Conservation (phyloP, 2,329 filamentous ascomycete genomes). For the Fusarium keratoplasticum region DNA sequence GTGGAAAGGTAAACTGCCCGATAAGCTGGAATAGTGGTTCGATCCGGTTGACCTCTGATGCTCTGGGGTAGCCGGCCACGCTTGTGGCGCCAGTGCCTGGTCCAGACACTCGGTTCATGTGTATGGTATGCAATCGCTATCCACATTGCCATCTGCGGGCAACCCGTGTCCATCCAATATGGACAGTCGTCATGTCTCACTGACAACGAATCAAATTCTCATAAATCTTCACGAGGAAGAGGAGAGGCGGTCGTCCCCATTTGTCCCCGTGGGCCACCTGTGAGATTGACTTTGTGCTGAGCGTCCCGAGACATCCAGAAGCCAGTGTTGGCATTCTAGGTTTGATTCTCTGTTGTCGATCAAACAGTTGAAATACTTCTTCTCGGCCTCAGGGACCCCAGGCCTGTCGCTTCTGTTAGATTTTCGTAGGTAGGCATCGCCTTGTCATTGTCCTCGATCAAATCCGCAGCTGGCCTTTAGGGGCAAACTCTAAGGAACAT, state of each 20-base stretch:
- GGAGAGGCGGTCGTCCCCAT: not conserved
- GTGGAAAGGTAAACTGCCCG: not conserved
- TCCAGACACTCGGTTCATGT: conserved; percentile 1
- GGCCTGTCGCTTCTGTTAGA: not conserved
- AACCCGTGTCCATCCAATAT: not conserved
- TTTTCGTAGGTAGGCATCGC: not conserved
- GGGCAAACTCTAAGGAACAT: not conserved
- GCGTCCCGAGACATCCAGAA: conserved; percentile 14
- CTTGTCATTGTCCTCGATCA: not conserved
- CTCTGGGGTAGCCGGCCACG: not conserved
- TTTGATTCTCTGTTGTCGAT: not conserved
- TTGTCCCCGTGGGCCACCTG: not conserved
- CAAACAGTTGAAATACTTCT: not conserved
- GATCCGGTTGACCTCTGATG: conserved; percentile 10
- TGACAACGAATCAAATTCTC: not conserved
- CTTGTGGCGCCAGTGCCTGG: conserved; percentile 3
- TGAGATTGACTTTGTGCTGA: not conserved
- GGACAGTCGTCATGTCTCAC: not conserved
- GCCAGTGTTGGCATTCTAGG: not conserved
- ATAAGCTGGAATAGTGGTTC: not conserved
- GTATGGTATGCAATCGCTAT: not conserved
- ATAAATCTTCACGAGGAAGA: not conserved
- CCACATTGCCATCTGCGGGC: not conserved
- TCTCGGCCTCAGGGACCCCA: not conserved
- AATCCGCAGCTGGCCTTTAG: not conserved